Percentiles rank a stretch among this genome's conserved stretches.
Evolutionary conservation across 768 basidiomycete species (phyloP).

Genomic region (Chalciporus chontae): DNA sequence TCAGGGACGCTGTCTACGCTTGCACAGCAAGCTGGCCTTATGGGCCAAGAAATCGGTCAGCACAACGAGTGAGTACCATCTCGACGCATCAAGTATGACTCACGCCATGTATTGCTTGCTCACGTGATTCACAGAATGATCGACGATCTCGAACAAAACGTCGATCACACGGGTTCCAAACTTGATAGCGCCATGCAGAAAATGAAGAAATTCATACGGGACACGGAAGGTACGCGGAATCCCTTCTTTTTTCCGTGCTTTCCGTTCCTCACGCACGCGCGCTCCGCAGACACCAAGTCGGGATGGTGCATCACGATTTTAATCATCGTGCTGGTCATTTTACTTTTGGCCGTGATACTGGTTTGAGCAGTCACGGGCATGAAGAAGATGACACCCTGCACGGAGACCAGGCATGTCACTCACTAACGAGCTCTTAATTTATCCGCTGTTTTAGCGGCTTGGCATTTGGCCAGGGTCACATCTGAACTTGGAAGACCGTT

Average conservation of each 20-base stretch:
- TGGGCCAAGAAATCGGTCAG: constrained; percentile 89
- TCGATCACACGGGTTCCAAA: constrained; percentile 65
- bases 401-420: background rate
- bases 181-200: constrained; percentile 61
- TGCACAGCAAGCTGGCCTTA: constrained; percentile 87
- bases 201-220: constrained; percentile 77
- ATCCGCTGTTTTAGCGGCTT: background rate
- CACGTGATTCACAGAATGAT: constrained; percentile 56
- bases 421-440: background rate
- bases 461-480: background rate
- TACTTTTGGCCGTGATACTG: constrained; percentile 79
- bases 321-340: constrained; percentile 70
- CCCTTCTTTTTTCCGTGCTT: background rate
- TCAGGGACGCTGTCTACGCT: constrained; percentile 81
- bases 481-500: background rate
- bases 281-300: constrained; percentile 67
- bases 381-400: constrained; percentile 11
- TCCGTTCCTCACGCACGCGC: constrained; percentile 7
- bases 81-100: constrained; percentile 1
- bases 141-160: constrained; percentile 69
- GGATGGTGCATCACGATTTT: constrained; percentile 89
- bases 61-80: constrained; percentile 77
- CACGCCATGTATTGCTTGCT: background rate
- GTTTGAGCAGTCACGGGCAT: constrained; percentile 36
- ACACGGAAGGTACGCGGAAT: constrained; percentile 65